phyloP scores from a whole-genome alignment of 495 filamentous ascomycete species.

The Aspergillus egyptiacus region DNA sequence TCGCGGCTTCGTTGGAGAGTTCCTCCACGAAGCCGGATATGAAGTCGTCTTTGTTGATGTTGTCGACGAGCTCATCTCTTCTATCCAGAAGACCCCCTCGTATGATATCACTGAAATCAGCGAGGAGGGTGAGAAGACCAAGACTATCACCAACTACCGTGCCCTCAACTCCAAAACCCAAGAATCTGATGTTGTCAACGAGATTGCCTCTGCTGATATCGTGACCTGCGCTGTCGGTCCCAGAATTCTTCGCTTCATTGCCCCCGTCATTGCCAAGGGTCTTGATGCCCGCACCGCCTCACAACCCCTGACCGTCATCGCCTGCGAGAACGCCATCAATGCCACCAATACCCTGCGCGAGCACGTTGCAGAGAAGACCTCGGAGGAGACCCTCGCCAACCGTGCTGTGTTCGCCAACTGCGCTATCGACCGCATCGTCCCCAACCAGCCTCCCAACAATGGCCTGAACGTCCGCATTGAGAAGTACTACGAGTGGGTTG shows the following conservation, averaged over 20 bases:
- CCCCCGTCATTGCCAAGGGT: slow-evolving; percentile 86
- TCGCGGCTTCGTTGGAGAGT: slow-evolving; percentile 60
- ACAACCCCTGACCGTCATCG: slow-evolving; percentile 81
- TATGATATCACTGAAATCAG: slow-evolving; percentile 95
- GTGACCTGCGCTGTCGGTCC: slow-evolving; percentile 97
- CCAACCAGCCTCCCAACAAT: slow-evolving; percentile 68
- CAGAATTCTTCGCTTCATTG: slow-evolving; percentile 92
- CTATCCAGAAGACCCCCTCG: slow-evolving; percentile 62
- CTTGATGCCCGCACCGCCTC: slow-evolving; percentile 67
- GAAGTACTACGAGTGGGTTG: slow-evolving; percentile 98
- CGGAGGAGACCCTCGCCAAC: slow-evolving; percentile 50
- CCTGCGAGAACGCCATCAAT: slow-evolving; percentile 94
- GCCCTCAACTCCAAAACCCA: slow-evolving; percentile 91
- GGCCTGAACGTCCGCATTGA: slow-evolving; percentile 92
- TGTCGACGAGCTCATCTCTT: slow-evolving; percentile 68
- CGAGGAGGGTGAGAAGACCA: slow-evolving; percentile 70
- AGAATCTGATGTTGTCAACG: slow-evolving; percentile 69
- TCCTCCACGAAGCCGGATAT: slow-evolving; percentile 72
- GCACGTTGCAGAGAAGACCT: slow-evolving; percentile 73
- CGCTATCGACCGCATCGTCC: slow-evolving; percentile 96
- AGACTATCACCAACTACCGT: slow-evolving; percentile 85
- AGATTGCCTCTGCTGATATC: slow-evolving; percentile 79
- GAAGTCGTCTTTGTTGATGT: slow-evolving; percentile 96
- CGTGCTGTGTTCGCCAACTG: slow-evolving; percentile 88
- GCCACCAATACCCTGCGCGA: slow-evolving; percentile 79